Conservation (phyloP, 768 basidiomycete genomes). For the Mycena pura region DNA sequence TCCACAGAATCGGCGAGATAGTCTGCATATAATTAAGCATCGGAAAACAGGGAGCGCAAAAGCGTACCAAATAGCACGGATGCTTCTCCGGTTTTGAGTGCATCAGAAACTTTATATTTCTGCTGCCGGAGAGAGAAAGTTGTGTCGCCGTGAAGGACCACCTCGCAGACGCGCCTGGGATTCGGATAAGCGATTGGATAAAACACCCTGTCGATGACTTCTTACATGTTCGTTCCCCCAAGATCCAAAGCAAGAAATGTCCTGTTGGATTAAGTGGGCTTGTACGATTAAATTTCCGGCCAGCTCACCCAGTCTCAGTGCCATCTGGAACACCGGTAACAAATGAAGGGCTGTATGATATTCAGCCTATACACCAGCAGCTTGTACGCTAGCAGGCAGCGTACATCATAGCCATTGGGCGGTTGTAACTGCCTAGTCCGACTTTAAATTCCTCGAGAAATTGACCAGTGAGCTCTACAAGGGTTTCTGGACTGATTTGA, state of each 20-base stretch:
- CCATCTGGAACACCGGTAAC: slow-evolving; percentile 96
- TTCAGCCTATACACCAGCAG: neutral
- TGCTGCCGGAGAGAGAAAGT: slow-evolving; percentile 91
- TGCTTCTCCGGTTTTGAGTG: slow-evolving; percentile 92
- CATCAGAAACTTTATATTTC: slow-evolving; percentile 95
- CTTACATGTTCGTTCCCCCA: slow-evolving; percentile 96
- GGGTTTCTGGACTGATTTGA: slow-evolving; percentile 61
- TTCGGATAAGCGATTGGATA: slow-evolving; percentile 18
- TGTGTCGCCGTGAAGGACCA: slow-evolving; percentile 87
- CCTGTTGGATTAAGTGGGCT: slow-evolving; percentile 45
- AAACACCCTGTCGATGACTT: neutral
- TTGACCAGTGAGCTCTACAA: slow-evolving; percentile 73
- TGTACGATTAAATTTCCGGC: neutral
- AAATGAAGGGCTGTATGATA: slow-evolving; percentile 77
- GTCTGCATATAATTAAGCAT: slow-evolving; percentile 55
- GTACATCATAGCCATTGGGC: slow-evolving; percentile 93
- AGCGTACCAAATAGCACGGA: slow-evolving; percentile 81
- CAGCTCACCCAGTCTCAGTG: slow-evolving; percentile 84
- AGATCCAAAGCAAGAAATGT: slow-evolving; percentile 97
- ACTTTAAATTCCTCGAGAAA: slow-evolving; percentile 83
- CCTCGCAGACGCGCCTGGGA: slow-evolving; percentile 90
- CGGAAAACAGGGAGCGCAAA: slow-evolving; percentile 1
- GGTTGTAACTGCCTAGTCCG: slow-evolving; percentile 76
- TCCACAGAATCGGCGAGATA: slow-evolving; percentile 98
- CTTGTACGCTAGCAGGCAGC: slow-evolving; percentile 35